Evolutionary conservation across 371 early-diverging fungal genomes (phyloP).

Genomic region (Apophysomyces ossiformis): DNA sequence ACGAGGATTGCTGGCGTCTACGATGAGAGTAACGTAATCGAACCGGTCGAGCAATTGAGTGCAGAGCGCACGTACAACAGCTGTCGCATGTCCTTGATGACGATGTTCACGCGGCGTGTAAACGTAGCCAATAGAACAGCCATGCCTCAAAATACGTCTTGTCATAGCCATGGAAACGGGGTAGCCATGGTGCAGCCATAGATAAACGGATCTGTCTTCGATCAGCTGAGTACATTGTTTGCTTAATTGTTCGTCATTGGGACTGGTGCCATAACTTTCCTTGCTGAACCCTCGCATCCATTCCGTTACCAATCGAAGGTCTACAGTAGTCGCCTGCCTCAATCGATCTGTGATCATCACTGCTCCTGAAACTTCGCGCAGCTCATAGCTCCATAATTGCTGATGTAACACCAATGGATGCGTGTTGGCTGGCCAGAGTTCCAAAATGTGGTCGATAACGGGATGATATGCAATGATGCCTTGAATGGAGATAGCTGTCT

Average conservation of each 20-base stretch:
- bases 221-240: not conserved
- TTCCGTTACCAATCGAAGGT: not conserved
- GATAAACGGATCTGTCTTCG: not conserved
- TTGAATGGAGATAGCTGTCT: conserved; percentile 5
- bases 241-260: not conserved
- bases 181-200: not conserved
- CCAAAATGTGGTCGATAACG: not conserved
- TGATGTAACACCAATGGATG: not conserved
- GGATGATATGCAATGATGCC: not conserved
- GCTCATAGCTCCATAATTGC: not conserved
- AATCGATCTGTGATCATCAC: not conserved
- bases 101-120: too few species aligned
- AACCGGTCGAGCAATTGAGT: too few species aligned
- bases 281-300: conserved; percentile 2
- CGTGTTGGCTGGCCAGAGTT: not conserved
- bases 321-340: not conserved
- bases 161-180: too few species aligned
- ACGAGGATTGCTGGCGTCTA: too few species aligned
- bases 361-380: not conserved
- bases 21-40: too few species aligned
- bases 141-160: too few species aligned
- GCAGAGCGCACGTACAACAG: too few species aligned
- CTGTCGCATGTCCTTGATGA: too few species aligned
- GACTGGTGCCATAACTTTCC: not conserved
- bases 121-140: too few species aligned